Percentiles rank a stretch among this genome's conserved stretches.
phyloP scores from a whole-genome alignment of 805 yeast genomes.

The Cyberlindnera mississippiensis region DNA sequence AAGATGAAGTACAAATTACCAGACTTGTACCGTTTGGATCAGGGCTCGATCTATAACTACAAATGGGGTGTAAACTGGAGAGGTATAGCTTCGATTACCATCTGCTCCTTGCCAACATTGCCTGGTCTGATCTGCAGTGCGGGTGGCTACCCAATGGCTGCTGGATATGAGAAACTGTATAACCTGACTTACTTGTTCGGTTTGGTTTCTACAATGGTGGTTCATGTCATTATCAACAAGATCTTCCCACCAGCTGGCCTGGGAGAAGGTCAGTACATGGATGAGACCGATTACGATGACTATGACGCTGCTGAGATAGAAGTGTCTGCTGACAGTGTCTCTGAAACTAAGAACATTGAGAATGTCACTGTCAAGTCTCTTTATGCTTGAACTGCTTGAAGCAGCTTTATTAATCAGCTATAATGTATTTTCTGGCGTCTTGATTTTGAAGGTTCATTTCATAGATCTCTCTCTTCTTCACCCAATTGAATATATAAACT shows the following conservation, averaged over 20 bases:
- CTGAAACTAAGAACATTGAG: neutral
- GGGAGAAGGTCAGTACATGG: constrained; percentile 11
- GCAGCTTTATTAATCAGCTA: neutral
- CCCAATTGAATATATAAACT: too few relatives aligned
- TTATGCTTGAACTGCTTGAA: neutral
- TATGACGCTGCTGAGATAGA: constrained; percentile 6
- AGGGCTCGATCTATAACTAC: constrained; percentile 21
- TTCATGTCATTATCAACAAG: constrained; percentile 9
- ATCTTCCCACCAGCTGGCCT: constrained; percentile 16
- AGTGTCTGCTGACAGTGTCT: neutral
- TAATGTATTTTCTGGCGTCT: too few relatives aligned
- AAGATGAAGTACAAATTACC: constrained; percentile 19
- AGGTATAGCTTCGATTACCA: constrained; percentile 18
- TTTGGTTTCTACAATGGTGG: constrained; percentile 5
- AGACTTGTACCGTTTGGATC: constrained; percentile 15
- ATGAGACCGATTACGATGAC: neutral
- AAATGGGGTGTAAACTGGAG: constrained; percentile 28
- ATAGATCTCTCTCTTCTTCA: neutral
- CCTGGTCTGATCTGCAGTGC: constrained; percentile 23
- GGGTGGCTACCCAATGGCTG: constrained; percentile 9
- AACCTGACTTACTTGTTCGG: constrained; percentile 14
- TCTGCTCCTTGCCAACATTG: constrained; percentile 23
- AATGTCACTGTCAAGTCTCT: constrained; percentile 3
- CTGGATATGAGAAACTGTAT: constrained; percentile 11
- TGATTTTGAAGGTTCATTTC: too few relatives aligned